Evolutionary conservation across 2,329 filamentous ascomycete species (phyloP).

Genomic region (Xylariaceae sp.): DNA sequence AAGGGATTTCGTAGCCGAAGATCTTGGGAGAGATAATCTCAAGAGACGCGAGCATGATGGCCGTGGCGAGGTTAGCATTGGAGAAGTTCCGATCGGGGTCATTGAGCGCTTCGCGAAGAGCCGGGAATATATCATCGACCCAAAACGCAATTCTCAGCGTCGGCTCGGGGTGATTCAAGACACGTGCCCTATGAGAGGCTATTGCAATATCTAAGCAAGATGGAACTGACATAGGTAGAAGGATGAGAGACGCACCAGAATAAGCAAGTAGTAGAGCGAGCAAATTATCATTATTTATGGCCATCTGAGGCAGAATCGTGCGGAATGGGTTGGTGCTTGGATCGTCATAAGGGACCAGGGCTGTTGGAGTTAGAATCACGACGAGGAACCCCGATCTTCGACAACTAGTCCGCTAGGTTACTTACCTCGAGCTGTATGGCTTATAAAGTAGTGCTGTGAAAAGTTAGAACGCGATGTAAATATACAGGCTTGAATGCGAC

Average conservation of each 20-base stretch:
- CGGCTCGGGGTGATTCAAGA: constrained; percentile 68
- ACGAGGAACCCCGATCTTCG: neutral
- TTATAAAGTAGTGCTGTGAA: constrained; percentile 59
- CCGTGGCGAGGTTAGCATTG: constrained; percentile 69
- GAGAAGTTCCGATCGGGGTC: constrained; percentile 58
- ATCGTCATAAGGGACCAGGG: constrained; percentile 47
- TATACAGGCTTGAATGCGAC: neutral
- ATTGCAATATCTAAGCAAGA: constrained; percentile 15
- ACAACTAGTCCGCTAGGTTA: neutral
- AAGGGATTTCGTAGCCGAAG: constrained; percentile 73
- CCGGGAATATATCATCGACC: constrained; percentile 73
- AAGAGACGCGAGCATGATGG: constrained; percentile 78
- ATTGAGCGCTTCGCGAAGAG: constrained; percentile 60
- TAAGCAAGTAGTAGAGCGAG: constrained; percentile 74
- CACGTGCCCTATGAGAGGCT: constrained; percentile 72
- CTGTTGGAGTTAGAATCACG: constrained; percentile 39
- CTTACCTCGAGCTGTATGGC: constrained; percentile 65
- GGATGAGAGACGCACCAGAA: constrained; percentile 41
- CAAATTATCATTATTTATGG: constrained; percentile 62
- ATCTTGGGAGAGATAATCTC: constrained; percentile 79
- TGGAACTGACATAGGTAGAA: neutral
- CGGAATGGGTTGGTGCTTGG: constrained; percentile 48
- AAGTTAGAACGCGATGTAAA: constrained; percentile 17
- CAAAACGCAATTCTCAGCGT: constrained; percentile 71
- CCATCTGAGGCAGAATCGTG: constrained; percentile 53